Percentiles rank a stretch among this genome's conserved stretches.
Evolutionary conservation across 768 basidiomycete genomes (phyloP).

Genomic region (Amanita fuliginea): DNA sequence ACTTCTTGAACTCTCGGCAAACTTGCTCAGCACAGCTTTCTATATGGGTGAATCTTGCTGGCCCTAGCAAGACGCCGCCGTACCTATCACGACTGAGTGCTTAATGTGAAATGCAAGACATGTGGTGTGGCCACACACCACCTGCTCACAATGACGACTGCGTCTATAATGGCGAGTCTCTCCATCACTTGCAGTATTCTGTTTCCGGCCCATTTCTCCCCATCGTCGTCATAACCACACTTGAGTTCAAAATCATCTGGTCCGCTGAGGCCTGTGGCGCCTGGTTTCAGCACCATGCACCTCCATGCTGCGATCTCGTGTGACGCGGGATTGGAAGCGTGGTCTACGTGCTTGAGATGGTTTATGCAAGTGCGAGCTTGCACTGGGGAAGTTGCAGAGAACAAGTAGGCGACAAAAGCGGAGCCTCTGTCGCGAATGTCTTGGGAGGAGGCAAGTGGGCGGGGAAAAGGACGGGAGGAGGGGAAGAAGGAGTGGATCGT

Average conservation of each 20-base stretch:
- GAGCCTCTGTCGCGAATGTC: conserved; percentile 71
- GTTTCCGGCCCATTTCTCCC: conserved; percentile 61
- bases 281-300: conserved; percentile 60
- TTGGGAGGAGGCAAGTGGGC: conserved; percentile 46
- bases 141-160: conserved; percentile 68
- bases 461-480: conserved; percentile 30
- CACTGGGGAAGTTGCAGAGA: conserved; percentile 36
- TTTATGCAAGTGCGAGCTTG: conserved; percentile 39
- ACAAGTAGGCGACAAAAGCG: conserved; percentile 57
- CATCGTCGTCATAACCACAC: conserved; percentile 62
- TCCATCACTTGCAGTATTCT: conserved; percentile 60
- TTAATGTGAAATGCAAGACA: not conserved
- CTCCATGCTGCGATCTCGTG: conserved; percentile 77
- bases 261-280: conserved; percentile 53
- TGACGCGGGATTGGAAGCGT: conserved; percentile 45
- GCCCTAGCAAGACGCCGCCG: conserved; percentile 73
- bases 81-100: conserved; percentile 36
- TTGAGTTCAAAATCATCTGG: conserved; percentile 68
- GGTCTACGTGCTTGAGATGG: conserved; percentile 46
- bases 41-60: conserved; percentile 66
- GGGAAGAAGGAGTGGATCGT: conserved; percentile 30
- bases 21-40: conserved; percentile 68
- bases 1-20: conserved; percentile 52
- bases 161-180: conserved; percentile 60
- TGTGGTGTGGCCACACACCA: conserved; percentile 34